Evolutionary conservation across 108 stramenopile genomes (phyloP), one percentile per base, ranked within the genome.

Genomic region (Fistulifera pelliculosa): DNA sequence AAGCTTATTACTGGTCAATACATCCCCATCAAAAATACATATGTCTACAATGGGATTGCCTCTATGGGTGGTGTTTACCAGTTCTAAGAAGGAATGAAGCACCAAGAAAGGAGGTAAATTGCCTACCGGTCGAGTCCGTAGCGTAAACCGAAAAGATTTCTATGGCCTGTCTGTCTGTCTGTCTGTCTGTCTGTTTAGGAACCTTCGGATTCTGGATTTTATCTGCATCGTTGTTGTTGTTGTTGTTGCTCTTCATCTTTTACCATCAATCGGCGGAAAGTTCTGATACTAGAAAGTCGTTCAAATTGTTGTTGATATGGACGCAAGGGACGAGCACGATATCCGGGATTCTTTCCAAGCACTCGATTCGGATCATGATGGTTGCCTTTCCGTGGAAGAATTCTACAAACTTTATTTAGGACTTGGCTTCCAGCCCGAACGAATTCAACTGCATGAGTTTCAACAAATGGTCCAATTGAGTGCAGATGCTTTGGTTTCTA

Each of bases 1-100:
- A 98, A 98, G 67, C 56, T 98, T 52, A 78, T 96, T 59, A 96
- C 97, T 7, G 79, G 90, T 2, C 90, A 94, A 56, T 98, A 93
- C 71, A 69, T 84, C 13, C 93, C 94, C 1, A 11, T 96, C 22
- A 52, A 94, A 58, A 89, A 93, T 61, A 92, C 90, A 0, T 96
- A 88, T 54, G 68, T 98, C 27, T 95, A 85, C 74, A 98, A 98
- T 71, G 97, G 97, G 24, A 98, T 98, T 58, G 90, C 80, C 5
- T 81, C 82, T 14, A 76, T 77, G 8, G 92, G 70, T n/a, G 90
- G 75, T n/a, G 77, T 86, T 4, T 82, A 85, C 65, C 63, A 73
- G 52, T 76, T 89, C 49, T 95, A 68, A 68, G 11, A 35, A 35
- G 31, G 8, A 35, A 35, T 35, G n/a, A 35, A 35, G 31, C 8